These are phyloP conservation scores for Auxenochlorella protothecoides DNA, from an alignment of 139 green algal species.

Conservation along the genomic window DNA sequence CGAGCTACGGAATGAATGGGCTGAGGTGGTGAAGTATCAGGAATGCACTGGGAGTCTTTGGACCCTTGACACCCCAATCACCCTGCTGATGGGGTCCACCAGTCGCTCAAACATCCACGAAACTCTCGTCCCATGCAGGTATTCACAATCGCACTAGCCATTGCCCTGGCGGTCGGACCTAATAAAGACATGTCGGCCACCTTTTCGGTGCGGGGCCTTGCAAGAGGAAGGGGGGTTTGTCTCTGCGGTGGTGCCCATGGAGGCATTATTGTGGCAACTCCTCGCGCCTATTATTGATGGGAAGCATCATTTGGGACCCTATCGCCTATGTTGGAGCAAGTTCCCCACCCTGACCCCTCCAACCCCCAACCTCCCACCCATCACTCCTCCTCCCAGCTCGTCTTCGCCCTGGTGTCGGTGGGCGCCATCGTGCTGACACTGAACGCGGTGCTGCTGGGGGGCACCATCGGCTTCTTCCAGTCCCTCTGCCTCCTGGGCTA, in stretches of 20 bases:
- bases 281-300: too few species aligned
- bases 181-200: conserved; percentile 23
- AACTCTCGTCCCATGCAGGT: conserved; percentile 32
- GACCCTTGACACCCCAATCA: not conserved
- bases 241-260: conserved; percentile 15
- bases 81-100: not conserved
- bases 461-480: conserved; percentile 97
- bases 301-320: too few species aligned
- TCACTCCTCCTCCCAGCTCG: conserved; percentile 49
- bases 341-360: not conserved
- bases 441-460: conserved; percentile 92
- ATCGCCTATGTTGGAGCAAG: too few species aligned
- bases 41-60: too few species aligned
- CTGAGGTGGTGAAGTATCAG: not conserved
- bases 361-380: not conserved
- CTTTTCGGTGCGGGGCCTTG: conserved; percentile 39
- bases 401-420: conserved; percentile 78
- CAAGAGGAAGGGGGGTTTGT: too few species aligned
- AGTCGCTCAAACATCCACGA: not conserved
- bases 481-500: conserved; percentile 93
- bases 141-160: conserved; percentile 69
- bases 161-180: conserved; percentile 39
- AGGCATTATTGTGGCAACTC: too few species aligned
- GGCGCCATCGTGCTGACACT: conserved; percentile 88
- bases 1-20: conserved; percentile 24